Evolutionary conservation across 257 asterid species (phyloP).

Genomic region (Fraxinus americana): DNA sequence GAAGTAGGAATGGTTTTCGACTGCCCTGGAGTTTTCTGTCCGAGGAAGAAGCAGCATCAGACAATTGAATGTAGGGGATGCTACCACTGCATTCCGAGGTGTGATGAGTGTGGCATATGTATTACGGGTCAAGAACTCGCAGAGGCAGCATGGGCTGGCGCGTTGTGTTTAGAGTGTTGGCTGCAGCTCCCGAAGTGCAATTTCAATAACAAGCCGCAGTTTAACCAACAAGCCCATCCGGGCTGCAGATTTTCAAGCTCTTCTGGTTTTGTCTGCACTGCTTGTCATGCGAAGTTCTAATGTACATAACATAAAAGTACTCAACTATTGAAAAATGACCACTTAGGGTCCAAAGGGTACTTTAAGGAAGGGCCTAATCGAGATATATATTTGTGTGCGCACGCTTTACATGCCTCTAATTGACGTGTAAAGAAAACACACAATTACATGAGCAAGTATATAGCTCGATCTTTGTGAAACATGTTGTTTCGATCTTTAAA

Average conservation of each 20-base stretch:
- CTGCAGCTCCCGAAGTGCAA: conserved; percentile 66
- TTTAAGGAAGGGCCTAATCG: too few relatives aligned
- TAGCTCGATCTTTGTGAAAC: too few relatives aligned
- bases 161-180: conserved; percentile 72
- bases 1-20: conserved; percentile 56
- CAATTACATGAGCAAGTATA: too few relatives aligned
- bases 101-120: conserved; percentile 78
- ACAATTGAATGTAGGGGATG: conserved; percentile 55
- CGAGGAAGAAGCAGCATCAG: conserved; percentile 21
- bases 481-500: too few relatives aligned
- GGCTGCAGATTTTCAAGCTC: conserved; percentile 28
- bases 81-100: conserved; percentile 54
- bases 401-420: too few relatives aligned
- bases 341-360: too few relatives aligned
- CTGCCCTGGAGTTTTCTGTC: conserved; percentile 55
- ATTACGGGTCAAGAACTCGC: conserved; percentile 46
- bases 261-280: conserved; percentile 47
- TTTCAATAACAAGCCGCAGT: conserved; percentile 74
- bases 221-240: conserved; percentile 51
- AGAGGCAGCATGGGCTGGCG: conserved; percentile 58
- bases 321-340: too few relatives aligned
- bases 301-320: too few relatives aligned
- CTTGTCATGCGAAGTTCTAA: conserved; percentile 36
- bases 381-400: too few relatives aligned
- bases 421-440: too few relatives aligned